Evolutionary conservation across 1,284 basidiomycete species (phyloP), one percentile per base, ranked within the genome.

Genomic region (Tetrapyrgos nigripes): DNA sequence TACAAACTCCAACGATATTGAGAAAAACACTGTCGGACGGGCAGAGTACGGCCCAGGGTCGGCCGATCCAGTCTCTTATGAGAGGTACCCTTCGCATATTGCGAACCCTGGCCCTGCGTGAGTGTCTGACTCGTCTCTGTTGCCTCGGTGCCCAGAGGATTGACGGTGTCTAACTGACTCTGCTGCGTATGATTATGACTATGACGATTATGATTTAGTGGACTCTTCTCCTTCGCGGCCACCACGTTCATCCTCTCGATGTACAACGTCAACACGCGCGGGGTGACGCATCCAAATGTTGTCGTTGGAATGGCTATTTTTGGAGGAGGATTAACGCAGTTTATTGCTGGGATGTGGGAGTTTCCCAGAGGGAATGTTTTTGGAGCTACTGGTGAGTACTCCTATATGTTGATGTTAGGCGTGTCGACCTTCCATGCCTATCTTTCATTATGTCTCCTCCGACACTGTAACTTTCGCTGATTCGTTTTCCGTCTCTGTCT

Each of bases 221-320:
- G 89, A 27, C 75, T 92, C 48, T 87, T 88, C 70, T 84, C 86
- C 49, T 92, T 91, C 71, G 89, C 88, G 9, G 84, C 86, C 2
- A 92, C 89, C 29, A 91, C 88, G 0, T 82, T 92, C 68, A 83
- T 91, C 61, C 77, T 91, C 50, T 89, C 88, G 5, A 64, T 91
- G 68, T 87, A 83, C 79, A 92, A 89, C 69, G 76, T 83, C 43
- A 68, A 79, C 55, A 74, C 87, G 37, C 79, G 85, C 21, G 74
- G 76, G 17, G 76, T 92, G 57, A 65, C 68, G 23, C 71, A 71
- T 2, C 83, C 88, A 29, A 95, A 96, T 68, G 85, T 91, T 55
- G 85, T 96, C 62, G 82, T 96, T 57, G 93, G 92, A 62, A 92
- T 96, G 86, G 92, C 92, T 6, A 72, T 92, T 61, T 91, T 85